phyloP scores from a whole-genome alignment of 2,329 filamentous ascomycete species.

The Neonectria ditissima region DNA sequence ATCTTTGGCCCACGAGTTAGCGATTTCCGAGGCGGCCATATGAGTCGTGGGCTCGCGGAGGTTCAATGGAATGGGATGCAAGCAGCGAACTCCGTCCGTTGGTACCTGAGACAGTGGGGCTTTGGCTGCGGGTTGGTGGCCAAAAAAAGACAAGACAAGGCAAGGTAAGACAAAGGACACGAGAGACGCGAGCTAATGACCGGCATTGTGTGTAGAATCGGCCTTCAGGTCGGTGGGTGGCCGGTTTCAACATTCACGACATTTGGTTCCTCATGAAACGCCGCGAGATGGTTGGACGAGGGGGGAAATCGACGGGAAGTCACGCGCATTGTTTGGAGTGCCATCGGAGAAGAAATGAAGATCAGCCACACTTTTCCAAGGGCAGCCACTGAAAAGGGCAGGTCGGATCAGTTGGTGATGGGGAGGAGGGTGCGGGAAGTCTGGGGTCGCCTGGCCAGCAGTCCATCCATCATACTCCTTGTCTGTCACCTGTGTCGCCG shows the following conservation, averaged over 20 bases:
- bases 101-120: conserved; percentile 44
- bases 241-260: conserved; percentile 1
- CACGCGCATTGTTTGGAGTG: conserved; percentile 14
- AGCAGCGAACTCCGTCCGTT: conserved; percentile 10
- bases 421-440: background rate
- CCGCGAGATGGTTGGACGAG: conserved; percentile 5
- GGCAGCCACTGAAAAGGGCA: conserved; percentile 34
- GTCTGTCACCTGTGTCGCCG: conserved; percentile 13
- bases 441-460: background rate
- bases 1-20: conserved; percentile 26
- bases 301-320: conserved; percentile 7
- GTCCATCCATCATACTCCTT: background rate
- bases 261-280: conserved; percentile 3
- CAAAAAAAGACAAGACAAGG: background rate
- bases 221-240: background rate
- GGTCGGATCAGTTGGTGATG: conserved; percentile 18
- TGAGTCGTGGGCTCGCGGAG: conserved; percentile 12
- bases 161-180: background rate
- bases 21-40: conserved; percentile 19
- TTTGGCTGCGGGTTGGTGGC: conserved; percentile 18
- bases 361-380: conserved; percentile 34
- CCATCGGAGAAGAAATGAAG: conserved; percentile 36
- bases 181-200: conserved; percentile 3
- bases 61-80: conserved; percentile 26
- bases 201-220: background rate